These are phyloP conservation scores for Cutaneotrichosporon dermatis DNA, from an alignment of 1,284 basidiomycete genomes.

Conservation along the genomic window DNA sequence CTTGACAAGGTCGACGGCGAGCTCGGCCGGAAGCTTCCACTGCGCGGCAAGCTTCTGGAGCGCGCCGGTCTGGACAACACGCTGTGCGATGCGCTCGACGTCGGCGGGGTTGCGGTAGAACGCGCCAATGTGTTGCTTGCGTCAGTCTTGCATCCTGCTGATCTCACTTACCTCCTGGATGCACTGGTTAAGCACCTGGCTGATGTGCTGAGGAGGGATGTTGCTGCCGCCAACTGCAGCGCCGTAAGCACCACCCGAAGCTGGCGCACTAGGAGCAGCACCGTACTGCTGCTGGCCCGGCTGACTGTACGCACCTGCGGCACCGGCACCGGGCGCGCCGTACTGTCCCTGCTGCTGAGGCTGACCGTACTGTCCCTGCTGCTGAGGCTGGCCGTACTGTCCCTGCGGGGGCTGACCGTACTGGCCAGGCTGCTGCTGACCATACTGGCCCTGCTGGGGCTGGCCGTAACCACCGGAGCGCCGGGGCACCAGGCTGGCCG, in stretches of 20 bases:
- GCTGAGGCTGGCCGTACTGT: constrained; percentile 27
- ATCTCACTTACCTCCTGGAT: constrained; percentile 46
- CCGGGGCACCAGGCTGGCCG: constrained; percentile 9
- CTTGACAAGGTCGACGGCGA: constrained; percentile 50
- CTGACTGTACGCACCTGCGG: constrained; percentile 24
- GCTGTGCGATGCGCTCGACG: constrained; percentile 48
- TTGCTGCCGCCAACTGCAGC: constrained; percentile 30
- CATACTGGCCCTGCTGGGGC: constrained; percentile 13
- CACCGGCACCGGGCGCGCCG: constrained; percentile 22
- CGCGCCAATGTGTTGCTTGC: constrained; percentile 48
- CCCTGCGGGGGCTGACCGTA: constrained; percentile 26
- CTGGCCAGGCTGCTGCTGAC: constrained; percentile 20
- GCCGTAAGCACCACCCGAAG: background rate
- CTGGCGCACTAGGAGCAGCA: constrained; percentile 22
- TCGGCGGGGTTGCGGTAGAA: constrained; percentile 51
- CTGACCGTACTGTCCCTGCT: constrained; percentile 27
- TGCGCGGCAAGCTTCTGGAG: constrained; percentile 47
- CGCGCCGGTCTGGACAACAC: constrained; percentile 46
- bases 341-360: constrained; percentile 14
- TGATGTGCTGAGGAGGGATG: constrained; percentile 24
- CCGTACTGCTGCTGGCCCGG: constrained; percentile 21
- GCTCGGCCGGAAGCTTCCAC: constrained; percentile 50
- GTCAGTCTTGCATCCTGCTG: constrained; percentile 10
- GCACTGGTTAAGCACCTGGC: constrained; percentile 38
- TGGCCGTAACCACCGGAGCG: constrained; percentile 13